Percentiles rank a stretch among this genome's conserved stretches.
These are phyloP conservation scores for Pyrus pyrifolia DNA, from an alignment of 306 rosid genomes.

Conservation along the genomic window DNA sequence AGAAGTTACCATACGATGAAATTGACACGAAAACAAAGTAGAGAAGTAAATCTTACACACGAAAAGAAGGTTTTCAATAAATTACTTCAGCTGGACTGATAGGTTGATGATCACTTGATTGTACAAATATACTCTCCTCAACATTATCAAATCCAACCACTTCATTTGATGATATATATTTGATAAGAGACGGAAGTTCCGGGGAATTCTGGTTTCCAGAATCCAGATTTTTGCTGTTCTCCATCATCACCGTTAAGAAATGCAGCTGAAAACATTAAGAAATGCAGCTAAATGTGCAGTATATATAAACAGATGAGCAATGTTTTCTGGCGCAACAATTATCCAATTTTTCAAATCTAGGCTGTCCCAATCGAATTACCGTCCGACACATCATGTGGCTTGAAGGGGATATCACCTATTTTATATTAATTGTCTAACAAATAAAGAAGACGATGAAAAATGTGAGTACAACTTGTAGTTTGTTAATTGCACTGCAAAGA, in stretches of 20 bases:
- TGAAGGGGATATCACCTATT: background rate
- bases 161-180: slow-evolving; percentile 43
- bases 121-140: slow-evolving; percentile 7
- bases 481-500: too few relatives aligned
- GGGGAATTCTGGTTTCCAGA: slow-evolving; percentile 12
- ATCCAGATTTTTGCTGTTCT: slow-evolving; percentile 18
- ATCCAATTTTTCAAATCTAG: too few relatives aligned
- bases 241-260: slow-evolving; percentile 19
- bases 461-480: too few relatives aligned
- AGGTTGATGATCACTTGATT: slow-evolving; percentile 17
- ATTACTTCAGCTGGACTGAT: slow-evolving; percentile 33
- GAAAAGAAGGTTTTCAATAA: too few relatives aligned
- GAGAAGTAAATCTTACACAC: background rate
- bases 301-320: background rate
- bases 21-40: background rate
- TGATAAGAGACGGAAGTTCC: slow-evolving; percentile 55
- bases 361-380: too few relatives aligned
- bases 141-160: slow-evolving; percentile 48
- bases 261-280: background rate
- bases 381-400: too few relatives aligned
- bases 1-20: too few relatives aligned
- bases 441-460: too few relatives aligned
- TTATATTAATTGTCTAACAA: background rate
- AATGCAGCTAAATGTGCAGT: too few relatives aligned
- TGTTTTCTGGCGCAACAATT: background rate